phyloP scores from a whole-genome alignment of 1,284 basidiomycete species.

The Apiotrichum domesticum region DNA sequence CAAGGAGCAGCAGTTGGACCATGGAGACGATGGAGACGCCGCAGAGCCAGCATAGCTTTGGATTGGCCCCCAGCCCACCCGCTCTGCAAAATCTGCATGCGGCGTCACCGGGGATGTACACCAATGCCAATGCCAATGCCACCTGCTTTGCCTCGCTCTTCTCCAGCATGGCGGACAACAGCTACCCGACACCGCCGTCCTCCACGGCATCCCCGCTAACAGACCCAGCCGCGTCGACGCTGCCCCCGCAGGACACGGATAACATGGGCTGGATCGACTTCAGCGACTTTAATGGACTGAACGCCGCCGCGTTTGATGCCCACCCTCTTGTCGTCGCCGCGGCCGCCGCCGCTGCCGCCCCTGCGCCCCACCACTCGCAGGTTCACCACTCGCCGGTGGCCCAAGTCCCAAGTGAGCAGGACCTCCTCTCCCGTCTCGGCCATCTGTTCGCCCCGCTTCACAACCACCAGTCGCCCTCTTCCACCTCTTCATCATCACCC shows the following conservation, averaged over 20 bases:
- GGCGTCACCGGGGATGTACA: too few relatives aligned
- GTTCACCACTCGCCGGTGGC: not conserved
- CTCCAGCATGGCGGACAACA: too few relatives aligned
- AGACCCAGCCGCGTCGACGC: not conserved
- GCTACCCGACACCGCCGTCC: too few relatives aligned
- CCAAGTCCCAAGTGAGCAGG: not conserved
- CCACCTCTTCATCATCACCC: not conserved
- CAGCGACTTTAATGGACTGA: not conserved
- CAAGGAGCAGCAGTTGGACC: too few relatives aligned
- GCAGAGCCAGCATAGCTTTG: too few relatives aligned
- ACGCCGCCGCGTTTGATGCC: not conserved
- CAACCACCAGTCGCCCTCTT: not conserved
- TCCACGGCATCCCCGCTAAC: not conserved
- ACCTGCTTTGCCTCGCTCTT: too few relatives aligned
- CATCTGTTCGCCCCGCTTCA: not conserved
- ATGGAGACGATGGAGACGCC: too few relatives aligned
- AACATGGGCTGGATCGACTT: conserved; percentile 2
- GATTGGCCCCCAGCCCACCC: too few relatives aligned
- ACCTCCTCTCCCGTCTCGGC: not conserved
- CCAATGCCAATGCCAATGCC: too few relatives aligned
- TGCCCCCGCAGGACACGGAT: not conserved
- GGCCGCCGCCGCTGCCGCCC: not conserved
- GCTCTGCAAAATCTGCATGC: too few relatives aligned
- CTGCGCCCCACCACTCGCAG: not conserved
- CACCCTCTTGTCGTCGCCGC: not conserved